Evolutionary conservation across 2,329 filamentous ascomycete genomes (phyloP).

Genomic region (Ambrosiella beaveri): DNA sequence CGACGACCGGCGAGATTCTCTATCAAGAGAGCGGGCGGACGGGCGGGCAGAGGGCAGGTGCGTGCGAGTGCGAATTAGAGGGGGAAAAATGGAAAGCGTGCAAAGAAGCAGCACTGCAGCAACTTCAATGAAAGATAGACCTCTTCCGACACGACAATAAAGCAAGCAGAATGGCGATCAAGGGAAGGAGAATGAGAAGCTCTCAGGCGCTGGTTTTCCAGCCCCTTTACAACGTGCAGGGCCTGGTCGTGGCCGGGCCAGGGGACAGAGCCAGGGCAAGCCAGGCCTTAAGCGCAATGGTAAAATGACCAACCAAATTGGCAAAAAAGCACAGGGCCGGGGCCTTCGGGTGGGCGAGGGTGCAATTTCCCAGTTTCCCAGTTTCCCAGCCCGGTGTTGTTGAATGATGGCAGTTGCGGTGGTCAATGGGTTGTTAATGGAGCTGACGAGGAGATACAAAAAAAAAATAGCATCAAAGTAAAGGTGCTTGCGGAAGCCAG

Average conservation of each 20-base stretch:
- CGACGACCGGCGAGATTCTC: not conserved
- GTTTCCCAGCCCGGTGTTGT: constrained; percentile 11
- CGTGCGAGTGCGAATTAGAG: constrained; percentile 1
- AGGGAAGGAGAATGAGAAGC: constrained; percentile 7
- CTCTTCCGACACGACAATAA: not conserved
- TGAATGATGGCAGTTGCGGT: not conserved
- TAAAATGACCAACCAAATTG: constrained; percentile 14
- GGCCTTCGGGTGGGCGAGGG: constrained; percentile 8
- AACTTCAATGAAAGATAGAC: constrained; percentile 4
- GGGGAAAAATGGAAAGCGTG: constrained; percentile 3
- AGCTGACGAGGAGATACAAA: too few relatives aligned
- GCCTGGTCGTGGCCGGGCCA: constrained; percentile 7
- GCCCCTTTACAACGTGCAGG: constrained; percentile 7
- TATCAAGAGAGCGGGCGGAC: not conserved
- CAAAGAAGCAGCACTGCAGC: constrained; percentile 1
- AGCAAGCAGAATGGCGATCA: constrained; percentile 4
- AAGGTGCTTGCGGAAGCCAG: not conserved
- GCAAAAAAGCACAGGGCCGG: constrained; percentile 13
- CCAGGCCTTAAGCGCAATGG: constrained; percentile 12
- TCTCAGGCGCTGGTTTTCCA: not conserved
- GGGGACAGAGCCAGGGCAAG: constrained; percentile 9
- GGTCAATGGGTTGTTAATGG: not conserved
- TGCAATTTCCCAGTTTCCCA: constrained; percentile 14
- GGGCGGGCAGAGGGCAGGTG: not conserved
- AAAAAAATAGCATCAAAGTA: not conserved